Evolutionary conservation across 768 basidiomycete species (phyloP), one percentile per base, ranked within the genome.

Genomic region (Amanita molliuscula): DNA sequence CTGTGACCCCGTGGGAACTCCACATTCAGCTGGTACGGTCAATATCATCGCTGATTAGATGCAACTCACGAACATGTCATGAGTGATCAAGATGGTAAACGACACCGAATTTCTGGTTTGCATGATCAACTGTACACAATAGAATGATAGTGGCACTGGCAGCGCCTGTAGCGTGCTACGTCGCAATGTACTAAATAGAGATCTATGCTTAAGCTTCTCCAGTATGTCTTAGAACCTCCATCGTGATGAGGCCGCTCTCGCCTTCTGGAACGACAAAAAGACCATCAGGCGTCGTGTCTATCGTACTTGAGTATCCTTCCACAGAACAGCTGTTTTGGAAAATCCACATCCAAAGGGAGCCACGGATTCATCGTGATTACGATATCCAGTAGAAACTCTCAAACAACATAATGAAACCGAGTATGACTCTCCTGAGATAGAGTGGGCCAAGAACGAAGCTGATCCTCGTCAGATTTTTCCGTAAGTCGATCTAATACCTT

Each of bases 401-500:
- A 3, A 58, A 52, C 52, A 47, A 23, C 51, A 66, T 10, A 65
- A 66, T 6, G 69, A 73, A 56, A 44, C 62, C 2, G 59, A 65
- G 0, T 59, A 53, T 9, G 68, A 72, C 1, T 52, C 51, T 28
- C 57, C 65, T 15, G 62, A 69, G 41, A 54, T 73, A 11, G 60
- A 43, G 8, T 62, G 58, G 58, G 67, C 68, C 9, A 64, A 67
- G 49, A 47, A 48, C n/a, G 73, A 74, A 54, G 61, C 56, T 4
- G 61, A 67, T 1, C 73, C 71, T 6, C 45, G 50, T 35, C 18
- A 63, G 28, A 54, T 72, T 4, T 34, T 47, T 2, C 62, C 66
- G 3, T 66, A 52, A n/a, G n/a, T n/a, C n/a, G n/a, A n/a, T n/a
- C n/a, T n/a, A n/a, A n/a, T 59, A 1, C 74, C 74, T 0, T 75